Evolutionary conservation across 495 filamentous ascomycete species (phyloP), one percentile per base, ranked within the genome.

Genomic region (Tricharina praecox): DNA sequence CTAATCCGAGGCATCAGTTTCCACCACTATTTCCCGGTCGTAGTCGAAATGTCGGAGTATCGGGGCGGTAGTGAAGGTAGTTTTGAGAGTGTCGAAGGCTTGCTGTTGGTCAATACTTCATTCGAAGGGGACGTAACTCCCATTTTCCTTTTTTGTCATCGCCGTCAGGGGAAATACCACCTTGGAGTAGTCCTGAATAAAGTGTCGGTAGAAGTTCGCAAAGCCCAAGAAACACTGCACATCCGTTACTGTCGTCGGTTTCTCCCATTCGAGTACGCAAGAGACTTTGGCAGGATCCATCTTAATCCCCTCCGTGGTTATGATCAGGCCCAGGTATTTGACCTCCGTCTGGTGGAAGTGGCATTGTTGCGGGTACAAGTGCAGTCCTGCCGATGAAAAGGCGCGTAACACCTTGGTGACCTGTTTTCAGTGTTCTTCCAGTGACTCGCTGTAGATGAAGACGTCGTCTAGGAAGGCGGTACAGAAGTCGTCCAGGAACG

Each of bases 131-230:
- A 47, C 20, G 16, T 7, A 1, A 15, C 19, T 40, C 16, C 33
- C 33, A 4, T 2, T 20, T 8, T 11, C 8, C 18, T 37, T 37
- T 5, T 18, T 37, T 7, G 16, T 32, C 58, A 35, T 0, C 30
- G 2, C 13, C 42, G 15, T 23, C 8, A 52, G 19, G 4, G 64
- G 35, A 0, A 13, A 8, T 9, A 9, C 16, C 44, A 15, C 19
- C 44, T 34, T 23, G 11, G 35, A 38, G 16, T 54, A 67, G 13
- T 53, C 45, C 8, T 53, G 37, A 23, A 67, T 62, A 39, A 67
- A 67, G 2, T 30, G 3, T 8, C 37, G 33, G 35, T 64, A 64
- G 51, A 67, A 67, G 48, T 67, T 67, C 16, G 52, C 50, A 43
- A 67, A 67, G 0, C 55, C 55, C 26, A n/a, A n/a, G n/a, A n/a